Evolutionary conservation across 2,329 filamentous ascomycete genomes (phyloP).

Genomic region (Cladosporium austrohemisphaericum): DNA sequence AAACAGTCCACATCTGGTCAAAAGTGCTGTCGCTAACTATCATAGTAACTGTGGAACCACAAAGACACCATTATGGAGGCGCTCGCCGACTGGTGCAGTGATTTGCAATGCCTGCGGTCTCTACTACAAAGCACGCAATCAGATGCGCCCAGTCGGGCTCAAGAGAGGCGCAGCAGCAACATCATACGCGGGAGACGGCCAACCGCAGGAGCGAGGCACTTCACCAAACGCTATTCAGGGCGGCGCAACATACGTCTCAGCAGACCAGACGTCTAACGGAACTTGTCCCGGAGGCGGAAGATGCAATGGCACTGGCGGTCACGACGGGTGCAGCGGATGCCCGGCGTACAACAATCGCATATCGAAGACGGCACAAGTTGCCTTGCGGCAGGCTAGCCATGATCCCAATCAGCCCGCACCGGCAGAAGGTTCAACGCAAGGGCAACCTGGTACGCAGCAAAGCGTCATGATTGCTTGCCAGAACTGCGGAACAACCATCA

Average conservation of each 20-base stretch:
- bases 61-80: slow-evolving; percentile 87
- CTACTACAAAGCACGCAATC: slow-evolving; percentile 90
- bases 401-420: slow-evolving; percentile 5
- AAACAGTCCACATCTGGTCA: slow-evolving; percentile 18
- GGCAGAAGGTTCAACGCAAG: slow-evolving; percentile 8
- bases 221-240: slow-evolving; percentile 37
- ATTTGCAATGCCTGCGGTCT: slow-evolving; percentile 98
- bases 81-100: slow-evolving; percentile 86
- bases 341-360: slow-evolving; percentile 97
- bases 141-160: slow-evolving; percentile 81
- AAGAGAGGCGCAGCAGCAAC: slow-evolving; percentile 63
- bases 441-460: slow-evolving; percentile 30
- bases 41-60: slow-evolving; percentile 90
- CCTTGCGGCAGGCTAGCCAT: slow-evolving; percentile 42
- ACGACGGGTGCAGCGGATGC: slow-evolving; percentile 91
- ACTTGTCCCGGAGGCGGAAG: slow-evolving; percentile 92
- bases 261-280: slow-evolving; percentile 71
- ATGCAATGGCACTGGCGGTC: slow-evolving; percentile 94
- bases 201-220: slow-evolving; percentile 37
- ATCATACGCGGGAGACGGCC: slow-evolving; percentile 18
- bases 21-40: slow-evolving; percentile 16
- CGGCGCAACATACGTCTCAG: slow-evolving; percentile 68
- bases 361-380: slow-evolving; percentile 76
- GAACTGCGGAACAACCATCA: slow-evolving; percentile 95
- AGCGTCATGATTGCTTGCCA: slow-evolving; percentile 83